Evolutionary conservation across 176 grass and related monocot species (phyloP).

Genomic region (Juncus effusus): DNA sequence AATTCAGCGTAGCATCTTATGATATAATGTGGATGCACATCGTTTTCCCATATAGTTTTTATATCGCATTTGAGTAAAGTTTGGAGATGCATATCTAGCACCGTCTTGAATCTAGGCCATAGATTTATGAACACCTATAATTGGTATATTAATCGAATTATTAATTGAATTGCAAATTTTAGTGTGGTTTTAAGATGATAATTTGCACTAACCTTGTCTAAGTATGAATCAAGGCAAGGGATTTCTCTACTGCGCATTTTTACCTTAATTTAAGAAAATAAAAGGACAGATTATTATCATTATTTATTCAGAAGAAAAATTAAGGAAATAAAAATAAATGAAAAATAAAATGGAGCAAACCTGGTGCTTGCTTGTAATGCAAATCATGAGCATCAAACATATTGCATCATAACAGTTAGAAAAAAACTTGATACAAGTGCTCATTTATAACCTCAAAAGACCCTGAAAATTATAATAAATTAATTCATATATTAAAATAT

Average conservation of each 20-base stretch:
- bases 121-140: conserved; percentile 61
- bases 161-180: not conserved
- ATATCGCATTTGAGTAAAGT: conserved; percentile 43
- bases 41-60: conserved; percentile 50
- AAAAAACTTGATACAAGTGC: conserved; percentile 61
- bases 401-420: conserved; percentile 67
- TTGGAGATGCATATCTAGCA: conserved; percentile 84
- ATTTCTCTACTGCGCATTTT: conserved; percentile 66
- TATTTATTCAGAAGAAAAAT: conserved; percentile 7
- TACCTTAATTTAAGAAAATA: conserved; percentile 54
- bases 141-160: conserved; percentile 7
- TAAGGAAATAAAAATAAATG: not conserved
- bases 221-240: conserved; percentile 66
- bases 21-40: conserved; percentile 61
- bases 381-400: conserved; percentile 90
- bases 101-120: conserved; percentile 83
- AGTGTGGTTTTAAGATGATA: not conserved
- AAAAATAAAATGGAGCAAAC: conserved; percentile 26
- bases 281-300: conserved; percentile 2
- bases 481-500: conserved; percentile 18
- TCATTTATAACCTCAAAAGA: conserved; percentile 73
- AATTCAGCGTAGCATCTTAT: conserved; percentile 70
- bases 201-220: conserved; percentile 62
- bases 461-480: conserved; percentile 43
- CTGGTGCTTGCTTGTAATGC: conserved; percentile 79